Evolutionary conservation across 768 basidiomycete genomes (phyloP).

Genomic region (Tephrocybe sp.): DNA sequence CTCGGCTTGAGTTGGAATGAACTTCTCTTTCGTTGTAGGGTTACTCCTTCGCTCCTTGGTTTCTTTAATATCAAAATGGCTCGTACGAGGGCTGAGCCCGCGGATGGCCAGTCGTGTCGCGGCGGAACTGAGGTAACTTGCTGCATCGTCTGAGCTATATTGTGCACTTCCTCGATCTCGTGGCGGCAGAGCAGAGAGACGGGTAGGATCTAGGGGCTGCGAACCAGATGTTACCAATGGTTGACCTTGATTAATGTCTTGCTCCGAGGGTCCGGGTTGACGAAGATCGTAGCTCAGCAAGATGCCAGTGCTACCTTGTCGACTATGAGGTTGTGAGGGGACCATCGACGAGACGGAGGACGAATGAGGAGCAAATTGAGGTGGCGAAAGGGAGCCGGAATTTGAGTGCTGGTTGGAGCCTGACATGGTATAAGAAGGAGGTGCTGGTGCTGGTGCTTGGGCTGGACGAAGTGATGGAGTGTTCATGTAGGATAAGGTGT

Average conservation of each 20-base stretch:
- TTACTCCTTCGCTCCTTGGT: background rate
- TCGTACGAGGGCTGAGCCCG: constrained; percentile 22
- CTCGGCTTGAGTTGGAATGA: background rate
- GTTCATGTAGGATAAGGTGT: constrained; percentile 25
- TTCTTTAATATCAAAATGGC: background rate
- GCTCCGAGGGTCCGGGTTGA: background rate
- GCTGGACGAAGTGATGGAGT: constrained; percentile 16
- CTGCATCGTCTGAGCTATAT: constrained; percentile 19
- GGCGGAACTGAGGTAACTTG: constrained; percentile 17
- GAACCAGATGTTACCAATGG: background rate
- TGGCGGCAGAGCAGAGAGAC: constrained; percentile 8
- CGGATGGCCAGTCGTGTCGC: constrained; percentile 23
- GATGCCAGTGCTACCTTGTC: constrained; percentile 18
- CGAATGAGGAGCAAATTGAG: constrained; percentile 27
- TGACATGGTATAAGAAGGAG: constrained; percentile 31
- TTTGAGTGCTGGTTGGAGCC: constrained; percentile 21
- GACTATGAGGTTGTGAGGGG: constrained; percentile 12
- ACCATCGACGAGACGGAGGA: constrained; percentile 22
- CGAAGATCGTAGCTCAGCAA: constrained; percentile 20
- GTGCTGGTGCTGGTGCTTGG: constrained; percentile 23
- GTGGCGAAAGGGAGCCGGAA: constrained; percentile 13
- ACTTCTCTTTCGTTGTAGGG: background rate
- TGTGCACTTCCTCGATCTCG: constrained; percentile 20
- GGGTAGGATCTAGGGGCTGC: constrained; percentile 1
- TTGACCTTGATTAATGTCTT: background rate